These are phyloP conservation scores for Pisolithus sp. DNA, from an alignment of 768 basidiomycete species.

Conservation along the genomic window DNA sequence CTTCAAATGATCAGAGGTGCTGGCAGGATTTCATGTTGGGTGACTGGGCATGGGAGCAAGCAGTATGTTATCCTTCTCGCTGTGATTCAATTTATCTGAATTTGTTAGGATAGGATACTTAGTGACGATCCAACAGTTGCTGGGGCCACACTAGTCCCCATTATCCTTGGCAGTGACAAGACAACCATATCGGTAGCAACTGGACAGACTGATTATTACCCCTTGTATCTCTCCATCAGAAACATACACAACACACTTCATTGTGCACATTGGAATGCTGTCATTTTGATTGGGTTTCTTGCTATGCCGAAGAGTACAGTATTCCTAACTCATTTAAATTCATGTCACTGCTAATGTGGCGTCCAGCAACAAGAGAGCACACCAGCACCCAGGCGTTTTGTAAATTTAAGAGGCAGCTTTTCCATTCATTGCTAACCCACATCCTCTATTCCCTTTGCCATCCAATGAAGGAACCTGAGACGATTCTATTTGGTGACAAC, in stretches of 20 bases:
- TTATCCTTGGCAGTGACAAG: constrained; percentile 9
- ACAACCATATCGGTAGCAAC: constrained; percentile 6
- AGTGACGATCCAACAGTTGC: constrained; percentile 14
- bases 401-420: constrained; percentile 15
- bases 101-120: background rate
- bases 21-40: constrained; percentile 10
- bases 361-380: constrained; percentile 1
- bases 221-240: constrained; percentile 5
- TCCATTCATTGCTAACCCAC: constrained; percentile 10
- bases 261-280: constrained; percentile 1
- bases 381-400: constrained; percentile 2
- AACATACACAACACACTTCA: constrained; percentile 3
- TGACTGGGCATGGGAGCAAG: constrained; percentile 11
- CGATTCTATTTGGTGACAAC: constrained; percentile 12
- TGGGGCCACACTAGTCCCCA: constrained; percentile 13
- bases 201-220: constrained; percentile 4
- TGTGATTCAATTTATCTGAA: background rate
- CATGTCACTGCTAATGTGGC: background rate
- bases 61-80: background rate
- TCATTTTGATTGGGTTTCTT: constrained; percentile 22
- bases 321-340: background rate
- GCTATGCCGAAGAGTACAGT: constrained; percentile 18
- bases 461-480: constrained; percentile 11
- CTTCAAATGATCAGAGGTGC: background rate
- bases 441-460: constrained; percentile 10